A percentile compares a stretch with the other conserved stretches of the same genome.
Evolutionary conservation across 345 rosid species (phyloP).

Genomic region (Syzygium aromaticum): DNA sequence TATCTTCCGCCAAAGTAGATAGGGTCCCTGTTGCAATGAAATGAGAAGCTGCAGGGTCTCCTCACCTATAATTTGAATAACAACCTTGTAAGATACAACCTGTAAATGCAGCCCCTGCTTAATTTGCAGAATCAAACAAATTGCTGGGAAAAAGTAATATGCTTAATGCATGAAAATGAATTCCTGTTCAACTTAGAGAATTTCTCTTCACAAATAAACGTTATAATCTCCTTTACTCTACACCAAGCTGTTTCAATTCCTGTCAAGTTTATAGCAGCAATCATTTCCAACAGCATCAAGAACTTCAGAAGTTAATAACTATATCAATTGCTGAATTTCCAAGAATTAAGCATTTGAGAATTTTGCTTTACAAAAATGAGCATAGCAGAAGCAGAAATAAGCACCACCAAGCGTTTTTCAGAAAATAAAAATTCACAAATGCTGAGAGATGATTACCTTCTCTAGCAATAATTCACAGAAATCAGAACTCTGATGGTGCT

Average conservation of each 20-base stretch:
- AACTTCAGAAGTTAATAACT: neutral
- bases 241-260: neutral
- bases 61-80: constrained; percentile 27
- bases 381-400: neutral
- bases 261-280: neutral
- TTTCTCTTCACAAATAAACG: neutral
- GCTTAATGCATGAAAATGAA: neutral
- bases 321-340: neutral
- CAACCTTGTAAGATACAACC: neutral
- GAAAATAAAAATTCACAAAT: neutral
- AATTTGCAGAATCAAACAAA: neutral
- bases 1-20: constrained; percentile 87
- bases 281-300: neutral
- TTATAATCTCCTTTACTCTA: neutral
- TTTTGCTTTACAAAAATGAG: neutral
- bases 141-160: neutral
- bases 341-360: neutral
- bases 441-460: constrained; percentile 24
- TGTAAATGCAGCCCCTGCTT: neutral
- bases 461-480: constrained; percentile 10
- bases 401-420: neutral
- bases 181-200: neutral
- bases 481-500: constrained; percentile 21
- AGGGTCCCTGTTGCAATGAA: constrained; percentile 52
- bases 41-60: constrained; percentile 61